These are phyloP conservation scores for Dipteronia dyeriana DNA, from an alignment of 345 rosid genomes.

Conservation along the genomic window DNA sequence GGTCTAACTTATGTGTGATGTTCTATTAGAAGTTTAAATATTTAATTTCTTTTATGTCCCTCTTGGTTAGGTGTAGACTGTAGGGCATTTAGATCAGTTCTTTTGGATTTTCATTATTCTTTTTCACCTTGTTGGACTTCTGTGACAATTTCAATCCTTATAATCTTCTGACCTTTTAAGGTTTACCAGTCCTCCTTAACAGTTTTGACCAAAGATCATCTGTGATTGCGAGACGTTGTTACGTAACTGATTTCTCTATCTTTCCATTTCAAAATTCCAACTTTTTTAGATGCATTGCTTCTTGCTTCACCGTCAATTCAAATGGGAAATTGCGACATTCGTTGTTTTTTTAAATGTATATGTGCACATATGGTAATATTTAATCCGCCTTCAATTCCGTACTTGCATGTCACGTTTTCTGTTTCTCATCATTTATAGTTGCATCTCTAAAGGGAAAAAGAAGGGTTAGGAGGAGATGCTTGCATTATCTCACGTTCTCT, in stretches of 20 bases:
- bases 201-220: not conserved
- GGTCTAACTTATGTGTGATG: not conserved
- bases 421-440: not conserved
- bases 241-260: conserved; percentile 1
- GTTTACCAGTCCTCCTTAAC: not conserved
- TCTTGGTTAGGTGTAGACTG: not conserved
- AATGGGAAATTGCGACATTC: not conserved
- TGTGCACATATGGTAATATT: not conserved
- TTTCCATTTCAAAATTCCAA: not conserved
- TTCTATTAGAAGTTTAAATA: not conserved
- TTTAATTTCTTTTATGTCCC: not conserved
- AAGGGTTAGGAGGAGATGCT: not conserved
- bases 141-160: not conserved
- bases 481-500: not conserved
- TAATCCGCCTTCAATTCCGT: not conserved
- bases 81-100: not conserved
- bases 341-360: not conserved
- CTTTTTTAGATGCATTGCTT: not conserved
- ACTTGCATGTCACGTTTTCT: not conserved
- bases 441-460: not conserved
- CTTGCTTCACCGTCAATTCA: not conserved
- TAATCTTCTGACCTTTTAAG: not conserved
- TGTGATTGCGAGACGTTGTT: not conserved
- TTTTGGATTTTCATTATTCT: not conserved
- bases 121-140: not conserved